Evolutionary conservation across 371 early-diverging fungal genomes (phyloP).

Genomic region (Parasitella parasitica): DNA sequence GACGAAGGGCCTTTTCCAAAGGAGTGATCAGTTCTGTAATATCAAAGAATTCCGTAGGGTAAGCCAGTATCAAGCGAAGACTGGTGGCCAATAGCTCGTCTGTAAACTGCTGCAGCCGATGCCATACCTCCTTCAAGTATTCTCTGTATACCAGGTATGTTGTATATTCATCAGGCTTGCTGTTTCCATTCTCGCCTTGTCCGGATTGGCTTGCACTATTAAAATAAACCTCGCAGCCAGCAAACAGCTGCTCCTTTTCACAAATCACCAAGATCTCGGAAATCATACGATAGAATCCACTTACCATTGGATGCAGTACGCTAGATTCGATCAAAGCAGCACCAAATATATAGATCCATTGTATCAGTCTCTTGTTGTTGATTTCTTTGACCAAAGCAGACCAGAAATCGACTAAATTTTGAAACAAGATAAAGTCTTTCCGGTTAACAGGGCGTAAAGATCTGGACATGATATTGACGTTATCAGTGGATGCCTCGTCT

Average conservation of each 20-base stretch:
- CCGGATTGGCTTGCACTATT: not conserved
- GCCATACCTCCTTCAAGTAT: constrained; percentile 61
- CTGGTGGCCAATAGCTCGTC: constrained; percentile 77
- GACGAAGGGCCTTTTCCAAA: constrained; percentile 59
- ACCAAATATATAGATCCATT: constrained; percentile 66
- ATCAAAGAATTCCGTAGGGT: constrained; percentile 61
- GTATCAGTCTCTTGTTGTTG: constrained; percentile 37
- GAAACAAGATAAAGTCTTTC: constrained; percentile 69
- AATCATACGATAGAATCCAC: constrained; percentile 75
- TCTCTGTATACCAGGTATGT: constrained; percentile 46
- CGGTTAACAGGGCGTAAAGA: constrained; percentile 57
- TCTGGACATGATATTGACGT: constrained; percentile 5
- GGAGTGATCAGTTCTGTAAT: constrained; percentile 52
- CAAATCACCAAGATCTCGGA: constrained; percentile 50
- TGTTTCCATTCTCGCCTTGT: too few relatives aligned
- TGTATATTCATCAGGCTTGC: constrained; percentile 17
- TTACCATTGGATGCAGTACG: constrained; percentile 60
- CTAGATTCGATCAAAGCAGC: constrained; percentile 56
- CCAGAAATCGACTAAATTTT: constrained; percentile 70
- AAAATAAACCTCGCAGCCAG: constrained; percentile 14
- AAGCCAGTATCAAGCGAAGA: constrained; percentile 61
- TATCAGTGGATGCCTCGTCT: constrained; percentile 7
- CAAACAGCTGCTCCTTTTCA: constrained; percentile 43
- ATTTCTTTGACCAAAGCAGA: constrained; percentile 55
- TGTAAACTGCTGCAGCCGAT: constrained; percentile 68